Conservation (phyloP, 2,329 filamentous ascomycete species). For the Hymenoscyphus albidus region DNA sequence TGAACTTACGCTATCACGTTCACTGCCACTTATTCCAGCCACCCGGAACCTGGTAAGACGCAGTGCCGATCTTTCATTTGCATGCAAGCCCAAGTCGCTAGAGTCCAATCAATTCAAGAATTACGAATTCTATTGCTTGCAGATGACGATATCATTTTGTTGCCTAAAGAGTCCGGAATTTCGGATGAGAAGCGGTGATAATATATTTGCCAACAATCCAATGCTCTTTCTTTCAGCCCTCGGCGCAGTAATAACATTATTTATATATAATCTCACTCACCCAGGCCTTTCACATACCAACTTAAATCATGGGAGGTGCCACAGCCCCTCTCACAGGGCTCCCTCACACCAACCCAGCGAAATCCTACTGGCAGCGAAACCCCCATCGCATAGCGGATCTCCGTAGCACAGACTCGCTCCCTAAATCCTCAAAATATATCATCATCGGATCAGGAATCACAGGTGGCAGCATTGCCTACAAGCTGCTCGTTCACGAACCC, state of each 20-base stretch:
- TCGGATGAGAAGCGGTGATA: background rate
- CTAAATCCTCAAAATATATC: slow-evolving; percentile 14
- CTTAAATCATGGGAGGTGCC: slow-evolving; percentile 5
- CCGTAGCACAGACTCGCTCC: slow-evolving; percentile 29
- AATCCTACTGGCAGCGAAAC: slow-evolving; percentile 35
- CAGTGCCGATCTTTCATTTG: background rate
- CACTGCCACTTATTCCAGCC: no score
- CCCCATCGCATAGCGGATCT: slow-evolving; percentile 32
- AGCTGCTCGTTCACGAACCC: slow-evolving; percentile 29
- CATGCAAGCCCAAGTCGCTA: background rate
- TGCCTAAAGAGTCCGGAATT: background rate
- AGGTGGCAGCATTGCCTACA: slow-evolving; percentile 20
- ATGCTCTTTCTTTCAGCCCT: no score
- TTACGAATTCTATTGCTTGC: background rate
- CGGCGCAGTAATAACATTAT: background rate
- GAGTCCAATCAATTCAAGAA: background rate
- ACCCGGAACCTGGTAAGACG: background rate
- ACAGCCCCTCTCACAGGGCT: slow-evolving; percentile 22
- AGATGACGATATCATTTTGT: background rate
- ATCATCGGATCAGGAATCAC: slow-evolving; percentile 26
- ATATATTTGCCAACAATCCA: background rate
- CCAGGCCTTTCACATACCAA: no score
- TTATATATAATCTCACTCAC: background rate
- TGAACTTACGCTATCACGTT: no score
- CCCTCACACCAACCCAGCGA: slow-evolving; percentile 31